Evolutionary conservation across 495 filamentous ascomycete genomes (phyloP).

Genomic region (Tirmania nivea): DNA sequence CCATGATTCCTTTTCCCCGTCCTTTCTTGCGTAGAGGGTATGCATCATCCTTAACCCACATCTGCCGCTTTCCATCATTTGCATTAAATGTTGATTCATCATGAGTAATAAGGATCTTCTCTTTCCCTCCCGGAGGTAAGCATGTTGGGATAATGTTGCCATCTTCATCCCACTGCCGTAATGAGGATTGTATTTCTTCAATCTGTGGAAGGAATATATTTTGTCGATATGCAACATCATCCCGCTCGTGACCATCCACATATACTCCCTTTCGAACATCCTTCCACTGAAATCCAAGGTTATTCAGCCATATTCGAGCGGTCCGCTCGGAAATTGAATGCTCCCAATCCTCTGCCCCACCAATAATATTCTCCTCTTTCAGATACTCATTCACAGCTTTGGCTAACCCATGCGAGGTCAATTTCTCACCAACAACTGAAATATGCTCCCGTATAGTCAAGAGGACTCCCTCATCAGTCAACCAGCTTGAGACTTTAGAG

Average conservation of each 20-base stretch:
- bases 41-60: constrained; percentile 1
- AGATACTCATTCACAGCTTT: not conserved
- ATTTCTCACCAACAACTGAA: not conserved
- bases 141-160: not conserved
- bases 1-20: constrained; percentile 1
- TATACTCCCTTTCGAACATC: too few species aligned
- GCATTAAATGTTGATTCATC: constrained; percentile 6
- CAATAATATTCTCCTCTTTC: not conserved
- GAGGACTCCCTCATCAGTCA: not conserved
- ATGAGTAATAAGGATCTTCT: too few species aligned
- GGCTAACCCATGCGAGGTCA: not conserved
- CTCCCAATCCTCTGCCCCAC: not conserved
- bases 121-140: too few species aligned
- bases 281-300: not conserved
- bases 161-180: constrained; percentile 4
- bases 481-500: not conserved
- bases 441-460: not conserved
- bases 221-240: too few species aligned
- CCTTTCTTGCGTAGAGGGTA: not conserved
- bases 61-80: constrained; percentile 1
- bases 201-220: too few species aligned
- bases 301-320: not conserved
- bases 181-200: too few species aligned
- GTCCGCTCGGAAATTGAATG: not conserved
- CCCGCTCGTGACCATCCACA: too few species aligned